Conservation (phyloP, 352 stramenopile genomes). For the Phytopythium sindhum region DNA sequence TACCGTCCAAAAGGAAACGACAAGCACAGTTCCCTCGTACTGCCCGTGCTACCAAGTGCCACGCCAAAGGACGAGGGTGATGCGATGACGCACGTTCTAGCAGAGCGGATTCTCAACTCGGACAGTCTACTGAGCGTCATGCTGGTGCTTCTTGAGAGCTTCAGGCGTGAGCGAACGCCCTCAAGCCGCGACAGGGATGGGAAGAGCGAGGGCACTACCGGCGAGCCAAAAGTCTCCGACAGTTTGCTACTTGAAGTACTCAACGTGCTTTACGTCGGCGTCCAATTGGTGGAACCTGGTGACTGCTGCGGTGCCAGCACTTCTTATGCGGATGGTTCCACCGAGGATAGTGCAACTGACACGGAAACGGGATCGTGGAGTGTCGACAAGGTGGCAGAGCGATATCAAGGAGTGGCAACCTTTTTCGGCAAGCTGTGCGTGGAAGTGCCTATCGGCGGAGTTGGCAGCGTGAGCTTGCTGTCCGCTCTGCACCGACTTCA, state of each 20-base stretch:
- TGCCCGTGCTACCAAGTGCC: constrained; percentile 30
- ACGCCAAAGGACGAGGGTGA: constrained; percentile 4
- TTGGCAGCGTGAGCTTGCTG: constrained; percentile 16
- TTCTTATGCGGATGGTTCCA: background rate
- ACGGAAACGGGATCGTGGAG: background rate
- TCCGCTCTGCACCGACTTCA: constrained; percentile 22
- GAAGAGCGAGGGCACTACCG: constrained; percentile 8
- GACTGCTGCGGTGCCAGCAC: background rate
- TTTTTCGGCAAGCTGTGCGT: constrained; percentile 41
- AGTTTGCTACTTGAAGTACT: constrained; percentile 54
- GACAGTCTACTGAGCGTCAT: constrained; percentile 38
- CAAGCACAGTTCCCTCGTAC: constrained; percentile 9
- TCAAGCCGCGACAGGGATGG: background rate
- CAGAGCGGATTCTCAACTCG: constrained; percentile 48
- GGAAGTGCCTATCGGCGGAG: constrained; percentile 18
- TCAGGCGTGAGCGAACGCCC: constrained; percentile 11
- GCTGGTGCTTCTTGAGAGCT: constrained; percentile 43
- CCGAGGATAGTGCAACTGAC: no score
- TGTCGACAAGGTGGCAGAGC: constrained; percentile 25
- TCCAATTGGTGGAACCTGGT: constrained; percentile 19
- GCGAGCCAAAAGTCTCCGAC: constrained; percentile 25
- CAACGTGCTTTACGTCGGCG: constrained; percentile 47
- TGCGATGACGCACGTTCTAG: constrained; percentile 15
- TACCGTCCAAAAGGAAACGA: constrained; percentile 14
- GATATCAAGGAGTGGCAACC: constrained; percentile 28